Base-by-base conservation (phyloP, 2,329 filamentous ascomycete genomes). In the Aspergillus calidoustus region DNA sequence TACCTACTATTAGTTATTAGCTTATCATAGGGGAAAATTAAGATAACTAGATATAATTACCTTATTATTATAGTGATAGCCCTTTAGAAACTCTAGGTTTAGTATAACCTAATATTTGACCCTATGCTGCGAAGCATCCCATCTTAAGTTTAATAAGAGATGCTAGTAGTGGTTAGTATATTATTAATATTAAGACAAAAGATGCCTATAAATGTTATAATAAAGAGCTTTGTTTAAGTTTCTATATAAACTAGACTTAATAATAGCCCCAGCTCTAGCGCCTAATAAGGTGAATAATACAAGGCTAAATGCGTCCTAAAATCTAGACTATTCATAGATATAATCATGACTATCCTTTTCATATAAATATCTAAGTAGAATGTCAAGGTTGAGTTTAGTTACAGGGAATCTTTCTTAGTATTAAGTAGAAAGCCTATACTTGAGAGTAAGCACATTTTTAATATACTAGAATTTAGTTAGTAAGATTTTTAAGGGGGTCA, bases 1-100 rank as follows among this genome's bases (percentile, higher is more conserved):
- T 68, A 8, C 19, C 15, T 28, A 28, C 6, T 3, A 6, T 28
- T 28, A 28, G 25, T 6, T 28, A 28, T 6, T 28, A 28, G 25
- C 3, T 3, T 6, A 49, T 13, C 13, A 4, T 49, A 41, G 38
- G 50, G 13, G 1, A 23, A 34, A 3, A 11, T 15, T 13, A 17
- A 31, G 13, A n/a, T 23, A 19, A n/a, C 6, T 30, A 6, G 22
- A 53, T 22, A 41, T 22, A n/a, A 23, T 1, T 4, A 1, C n/a
- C 25, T 65, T 51, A 31, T 67, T 47, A 13, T 56, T 50, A 58
- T 65, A 62, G 22, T 59, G 54, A 19, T 17, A 50, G 43, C 62
- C 68, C 59, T 70, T 70, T 0, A 68, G 41, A 31, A 70, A 70
- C 38, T 68, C 28, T 22, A 63, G 61, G 28, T 65, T 47, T 31